Evolutionary conservation across 768 basidiomycete genomes (phyloP).

Genomic region (Boletellus ananas): DNA sequence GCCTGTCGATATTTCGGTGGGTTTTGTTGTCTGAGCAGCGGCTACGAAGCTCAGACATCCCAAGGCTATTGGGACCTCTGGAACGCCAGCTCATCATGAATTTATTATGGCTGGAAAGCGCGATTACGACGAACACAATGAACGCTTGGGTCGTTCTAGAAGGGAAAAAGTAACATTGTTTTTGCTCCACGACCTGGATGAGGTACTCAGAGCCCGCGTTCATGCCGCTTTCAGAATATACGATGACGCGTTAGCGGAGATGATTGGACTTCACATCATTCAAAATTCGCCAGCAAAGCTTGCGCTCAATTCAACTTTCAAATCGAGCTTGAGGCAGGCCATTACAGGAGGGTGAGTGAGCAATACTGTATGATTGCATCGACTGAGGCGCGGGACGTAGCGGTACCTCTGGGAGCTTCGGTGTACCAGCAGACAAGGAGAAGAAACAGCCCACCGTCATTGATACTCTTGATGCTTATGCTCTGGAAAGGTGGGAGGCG

Average conservation of each 20-base stretch:
- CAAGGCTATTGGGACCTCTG: conserved; percentile 69
- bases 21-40: conserved; percentile 10
- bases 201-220: conserved; percentile 2
- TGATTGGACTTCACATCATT: conserved; percentile 68
- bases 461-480: conserved; percentile 72
- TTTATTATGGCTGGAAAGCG: conserved; percentile 80
- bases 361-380: conserved; percentile 1
- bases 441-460: conserved; percentile 52
- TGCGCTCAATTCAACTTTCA: conserved; percentile 71
- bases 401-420: conserved; percentile 79
- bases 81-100: conserved; percentile 87
- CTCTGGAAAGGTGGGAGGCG: conserved; percentile 90
- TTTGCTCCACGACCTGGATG: not conserved
- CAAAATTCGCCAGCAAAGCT: conserved; percentile 57
- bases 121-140: conserved; percentile 66
- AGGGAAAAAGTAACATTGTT: conserved; percentile 48
- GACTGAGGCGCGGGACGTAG: conserved; percentile 35
- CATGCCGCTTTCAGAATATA: conserved; percentile 52
- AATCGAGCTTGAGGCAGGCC: conserved; percentile 74
- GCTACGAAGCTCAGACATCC: not conserved
- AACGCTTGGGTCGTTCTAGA: conserved; percentile 73
- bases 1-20: conserved; percentile 86
- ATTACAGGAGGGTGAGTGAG: conserved; percentile 77
- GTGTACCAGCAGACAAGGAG: conserved; percentile 65
- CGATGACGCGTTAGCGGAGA: conserved; percentile 59